phyloP scores from a whole-genome alignment of 257 asterid genomes.

The Petunia axillaris region DNA sequence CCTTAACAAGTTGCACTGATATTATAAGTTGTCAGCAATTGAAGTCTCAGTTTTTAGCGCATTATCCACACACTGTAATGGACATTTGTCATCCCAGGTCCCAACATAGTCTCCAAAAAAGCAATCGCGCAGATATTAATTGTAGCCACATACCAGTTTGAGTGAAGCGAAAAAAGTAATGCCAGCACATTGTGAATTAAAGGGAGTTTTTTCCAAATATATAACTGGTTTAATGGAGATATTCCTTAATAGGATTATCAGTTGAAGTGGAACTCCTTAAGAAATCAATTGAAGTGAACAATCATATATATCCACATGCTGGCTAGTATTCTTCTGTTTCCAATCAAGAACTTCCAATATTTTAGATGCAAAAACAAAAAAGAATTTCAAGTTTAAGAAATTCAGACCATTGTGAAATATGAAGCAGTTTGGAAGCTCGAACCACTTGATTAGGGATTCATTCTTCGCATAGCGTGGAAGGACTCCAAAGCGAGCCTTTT shows the following conservation, averaged over 20 bases:
- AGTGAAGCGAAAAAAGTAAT: not conserved
- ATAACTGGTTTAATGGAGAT: not conserved
- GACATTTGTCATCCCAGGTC: not conserved
- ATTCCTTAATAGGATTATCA: not conserved
- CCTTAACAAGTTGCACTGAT: constrained; percentile 3
- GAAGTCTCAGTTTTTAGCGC: not conserved
- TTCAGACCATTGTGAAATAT: constrained; percentile 86
- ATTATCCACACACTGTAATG: not conserved
- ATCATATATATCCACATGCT: not conserved
- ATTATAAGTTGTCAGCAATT: not conserved
- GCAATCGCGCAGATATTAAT: not conserved
- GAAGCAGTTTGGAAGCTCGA: constrained; percentile 98
- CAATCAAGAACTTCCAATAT: not conserved
- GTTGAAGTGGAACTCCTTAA: too few species aligned
- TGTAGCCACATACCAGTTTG: not conserved
- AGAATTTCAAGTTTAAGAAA: constrained; percentile 26
- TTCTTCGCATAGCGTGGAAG: constrained; percentile 92
- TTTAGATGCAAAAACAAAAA: not conserved
- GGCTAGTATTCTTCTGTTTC: not conserved
- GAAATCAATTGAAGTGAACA: not conserved
- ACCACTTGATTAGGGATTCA: constrained; percentile 85
- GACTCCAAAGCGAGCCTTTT: constrained; percentile 89
- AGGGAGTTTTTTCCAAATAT: not conserved
- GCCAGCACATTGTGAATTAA: not conserved
- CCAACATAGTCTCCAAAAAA: not conserved